Conservation (phyloP, 306 rosid species). For the Dicorynia guianensis region DNA sequence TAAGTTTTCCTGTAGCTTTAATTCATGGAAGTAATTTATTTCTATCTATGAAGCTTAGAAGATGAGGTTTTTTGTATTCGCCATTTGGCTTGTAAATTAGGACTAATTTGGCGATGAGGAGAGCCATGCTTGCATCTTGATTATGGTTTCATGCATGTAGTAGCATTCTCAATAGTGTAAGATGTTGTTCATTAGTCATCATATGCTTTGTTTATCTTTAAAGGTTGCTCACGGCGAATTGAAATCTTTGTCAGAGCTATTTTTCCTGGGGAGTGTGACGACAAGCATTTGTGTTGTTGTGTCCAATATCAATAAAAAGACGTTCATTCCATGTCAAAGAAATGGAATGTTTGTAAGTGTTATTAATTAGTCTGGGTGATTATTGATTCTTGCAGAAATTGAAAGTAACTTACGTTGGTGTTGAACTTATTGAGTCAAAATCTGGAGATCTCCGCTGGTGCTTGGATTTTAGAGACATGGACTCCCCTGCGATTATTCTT, state of each 20-base stretch:
- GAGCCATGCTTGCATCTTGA: slow-evolving; percentile 7
- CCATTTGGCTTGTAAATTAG: not conserved
- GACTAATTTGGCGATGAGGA: not conserved
- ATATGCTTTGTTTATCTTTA: not conserved
- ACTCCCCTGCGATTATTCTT: slow-evolving; percentile 79
- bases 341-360: not conserved
- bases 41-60: not conserved
- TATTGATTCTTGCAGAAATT: slow-evolving; percentile 72
- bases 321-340: not conserved
- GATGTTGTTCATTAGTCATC: slow-evolving; percentile 2
- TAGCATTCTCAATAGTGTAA: slow-evolving; percentile 28
- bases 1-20: slow-evolving; percentile 10
- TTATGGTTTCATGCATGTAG: slow-evolving; percentile 9
- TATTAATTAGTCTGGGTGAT: slow-evolving; percentile 42
- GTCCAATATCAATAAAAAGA: not conserved
- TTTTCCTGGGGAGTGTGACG: not conserved
- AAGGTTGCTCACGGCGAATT: not conserved
- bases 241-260: not conserved
- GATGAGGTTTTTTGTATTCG: not conserved
- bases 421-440: slow-evolving; percentile 77
- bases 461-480: slow-evolving; percentile 99
- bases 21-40: slow-evolving; percentile 20
- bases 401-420: slow-evolving; percentile 85
- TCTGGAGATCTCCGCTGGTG: slow-evolving; percentile 99
- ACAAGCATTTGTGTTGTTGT: slow-evolving; percentile 9